Base-by-base conservation (phyloP, 2,329 filamentous ascomycete genomes). In the Aspergillus tanneri region DNA sequence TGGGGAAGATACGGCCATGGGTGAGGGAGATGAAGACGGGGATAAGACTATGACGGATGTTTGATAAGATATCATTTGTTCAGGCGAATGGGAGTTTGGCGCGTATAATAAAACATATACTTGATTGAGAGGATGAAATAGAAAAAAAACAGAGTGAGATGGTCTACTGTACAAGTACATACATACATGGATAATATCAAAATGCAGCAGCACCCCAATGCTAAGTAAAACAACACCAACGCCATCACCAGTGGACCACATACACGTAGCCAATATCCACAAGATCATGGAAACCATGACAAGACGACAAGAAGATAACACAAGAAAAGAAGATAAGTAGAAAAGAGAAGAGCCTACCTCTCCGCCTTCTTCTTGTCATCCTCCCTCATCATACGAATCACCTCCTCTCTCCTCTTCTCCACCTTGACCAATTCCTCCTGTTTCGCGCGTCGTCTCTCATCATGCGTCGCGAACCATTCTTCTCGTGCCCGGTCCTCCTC, bases 401-500 rank as follows among this genome's bases (percentile, higher is more conserved):
- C 65, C 47, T 74, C 67, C 54, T 58, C 61, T 47, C 71, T 68
- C 37, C 68, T 62, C 52, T 64, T 63, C 57, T 74, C 70, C 3
- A 69, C 68, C 42, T 52, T 59, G 16, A 54, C 57, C 32, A 80
- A 77, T 61, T 85, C 84, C 53, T 79, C 77, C 69, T 90, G 85
- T 28, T 84, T 75, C 69, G 86, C 83, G 48, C 74, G 75, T 60
- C 84, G 80, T 47, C 91, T 79, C 72, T 90, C 82, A 59, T 88
- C 77, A 43, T 88, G 80, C 55, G 82, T 79, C 43, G 84, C 82
- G 69, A 97, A 97, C 93, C 93, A 99, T 67, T 97, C 90, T 70
- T 90, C 88, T 43, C 93, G 79, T 55, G 93, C 93, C 19, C 83
- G 84, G 73, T 99, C 93, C 70, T 95, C 82, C 68, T 95, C 89